Conservation (phyloP, 192 early-diverging fungal species). For the Umbelopsis ramanniana region DNA sequence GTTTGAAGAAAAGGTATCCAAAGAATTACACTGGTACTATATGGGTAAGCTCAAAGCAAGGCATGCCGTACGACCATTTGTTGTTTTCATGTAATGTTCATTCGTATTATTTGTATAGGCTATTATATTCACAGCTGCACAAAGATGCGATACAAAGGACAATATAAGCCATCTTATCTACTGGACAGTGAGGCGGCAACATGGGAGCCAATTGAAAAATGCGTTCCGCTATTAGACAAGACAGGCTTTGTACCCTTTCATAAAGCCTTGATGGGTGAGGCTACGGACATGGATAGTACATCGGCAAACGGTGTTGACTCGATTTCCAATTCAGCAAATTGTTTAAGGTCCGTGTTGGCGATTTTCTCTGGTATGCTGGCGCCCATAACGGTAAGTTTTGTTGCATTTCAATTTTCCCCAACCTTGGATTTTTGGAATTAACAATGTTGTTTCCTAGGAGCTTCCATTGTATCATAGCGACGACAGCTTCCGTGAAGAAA, state of each 20-base stretch:
- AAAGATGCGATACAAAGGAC: conserved; percentile 96
- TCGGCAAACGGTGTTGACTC: conserved; percentile 23
- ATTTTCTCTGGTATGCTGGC: conserved; percentile 22
- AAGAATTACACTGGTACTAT: conserved; percentile 80
- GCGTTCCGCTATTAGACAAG: conserved; percentile 53
- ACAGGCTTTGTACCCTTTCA: conserved; percentile 56
- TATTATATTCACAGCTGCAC: conserved; percentile 90
- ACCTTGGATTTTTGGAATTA: background rate
- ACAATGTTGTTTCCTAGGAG: background rate
- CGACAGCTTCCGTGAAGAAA: conserved; percentile 15
- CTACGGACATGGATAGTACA: conserved; percentile 7
- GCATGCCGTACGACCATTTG: background rate
- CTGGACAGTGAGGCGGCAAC: conserved; percentile 70
- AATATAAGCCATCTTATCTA: conserved; percentile 83
- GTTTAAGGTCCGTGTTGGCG: conserved; percentile 15
- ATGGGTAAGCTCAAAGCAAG: conserved; percentile 68
- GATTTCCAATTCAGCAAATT: conserved; percentile 25
- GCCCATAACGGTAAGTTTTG: conserved; percentile 33
- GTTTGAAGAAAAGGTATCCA: conserved; percentile 45
- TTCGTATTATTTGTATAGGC: conserved; percentile 49
- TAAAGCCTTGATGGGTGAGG: conserved; percentile 25
- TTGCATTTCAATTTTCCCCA: background rate
- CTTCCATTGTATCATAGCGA: conserved; percentile 9
- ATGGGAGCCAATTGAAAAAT: conserved; percentile 58
- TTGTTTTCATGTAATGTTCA: background rate